Percentiles rank a stretch among this genome's conserved stretches.
These are phyloP conservation scores for Maudiozyma humilis DNA, from an alignment of 1,139 yeast genomes.

Conservation along the genomic window DNA sequence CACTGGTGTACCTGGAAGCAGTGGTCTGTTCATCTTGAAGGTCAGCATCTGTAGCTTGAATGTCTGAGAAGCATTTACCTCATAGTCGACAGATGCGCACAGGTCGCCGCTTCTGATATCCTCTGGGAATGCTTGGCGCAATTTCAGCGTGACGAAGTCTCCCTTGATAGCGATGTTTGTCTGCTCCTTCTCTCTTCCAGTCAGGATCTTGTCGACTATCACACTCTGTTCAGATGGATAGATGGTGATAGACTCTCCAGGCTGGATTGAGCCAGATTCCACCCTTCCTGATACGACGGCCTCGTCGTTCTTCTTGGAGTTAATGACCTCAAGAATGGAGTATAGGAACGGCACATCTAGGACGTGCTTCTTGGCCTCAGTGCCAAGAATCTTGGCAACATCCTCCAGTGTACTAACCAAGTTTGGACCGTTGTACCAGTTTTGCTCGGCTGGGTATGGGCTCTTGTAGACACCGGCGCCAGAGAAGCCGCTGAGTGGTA, in stretches of 20 bases:
- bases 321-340: slow-evolving; percentile 34
- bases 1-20: slow-evolving; percentile 76
- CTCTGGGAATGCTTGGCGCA: slow-evolving; percentile 44
- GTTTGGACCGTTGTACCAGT: slow-evolving; percentile 66
- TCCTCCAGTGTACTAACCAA: slow-evolving; percentile 50
- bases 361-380: slow-evolving; percentile 26
- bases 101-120: slow-evolving; percentile 69
- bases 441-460: slow-evolving; percentile 26
- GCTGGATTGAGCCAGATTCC: slow-evolving; percentile 65
- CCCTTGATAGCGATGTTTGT: slow-evolving; percentile 53
- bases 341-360: slow-evolving; percentile 33
- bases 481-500: slow-evolving; percentile 79
- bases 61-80: slow-evolving; percentile 41
- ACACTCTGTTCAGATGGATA: slow-evolving; percentile 48
- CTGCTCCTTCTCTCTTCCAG: slow-evolving; percentile 28
- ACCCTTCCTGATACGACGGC: slow-evolving; percentile 56
- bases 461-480: slow-evolving; percentile 67
- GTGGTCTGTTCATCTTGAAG: slow-evolving; percentile 65
- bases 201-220: slow-evolving; percentile 37
- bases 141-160: slow-evolving; percentile 54
- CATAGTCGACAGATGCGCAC: slow-evolving; percentile 43
- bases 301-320: slow-evolving; percentile 24
- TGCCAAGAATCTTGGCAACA: slow-evolving; percentile 26
- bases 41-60: slow-evolving; percentile 54
- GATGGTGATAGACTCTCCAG: slow-evolving; percentile 61